Base-by-base conservation (phyloP, 331 rosid species). In the Malus hybrid region DNA sequence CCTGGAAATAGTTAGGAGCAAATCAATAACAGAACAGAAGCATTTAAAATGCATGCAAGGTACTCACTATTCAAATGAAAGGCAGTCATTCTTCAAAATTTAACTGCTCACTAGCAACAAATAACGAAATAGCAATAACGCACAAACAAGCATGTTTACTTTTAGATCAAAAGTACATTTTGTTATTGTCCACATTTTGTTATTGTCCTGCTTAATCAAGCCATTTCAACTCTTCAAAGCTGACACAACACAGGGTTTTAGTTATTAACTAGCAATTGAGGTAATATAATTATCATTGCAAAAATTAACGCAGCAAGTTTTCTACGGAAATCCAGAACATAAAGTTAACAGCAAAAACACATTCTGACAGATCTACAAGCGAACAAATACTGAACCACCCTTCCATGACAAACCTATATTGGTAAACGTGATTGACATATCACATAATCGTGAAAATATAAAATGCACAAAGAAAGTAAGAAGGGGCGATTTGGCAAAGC, bases 1-100 rank as follows among this genome's bases (percentile, higher is more conserved):
- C 93, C 99, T 94, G 66, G 7, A 75, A 46, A 57, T 18, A 13
- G 32, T 61, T 64, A 74, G 30, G 10, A 32, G 29, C 33, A 65
- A 68, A 42, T 56, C 20, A 69, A 62, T 50, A 11, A 69, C 34
- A 42, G 32, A 50, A 66, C 10, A 70, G 34, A 73, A 48, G 69
- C 75, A 58, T 66, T 22, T 2, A 15, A 20, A 42, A 19, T 13
- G 5, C 58, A 24, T 1, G n/a, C 63, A 30, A 7, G 26, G 14
- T 50, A 14, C 24, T 20, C 58, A 15, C n/a, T 29, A 3, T 42
- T 42, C 50, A 3, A 44, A 44, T 34, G 39, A 34, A 34, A 34
- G 39, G 39, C 39, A 34, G 39, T 34, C 39, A 34, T 34, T 7
- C 1, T 42, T 42, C 50, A 3, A 44, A 44, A n/a, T 55, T 18